Conservation (phyloP, 2,329 filamentous ascomycete genomes). For the Exophiala phaeomuriformis region DNA sequence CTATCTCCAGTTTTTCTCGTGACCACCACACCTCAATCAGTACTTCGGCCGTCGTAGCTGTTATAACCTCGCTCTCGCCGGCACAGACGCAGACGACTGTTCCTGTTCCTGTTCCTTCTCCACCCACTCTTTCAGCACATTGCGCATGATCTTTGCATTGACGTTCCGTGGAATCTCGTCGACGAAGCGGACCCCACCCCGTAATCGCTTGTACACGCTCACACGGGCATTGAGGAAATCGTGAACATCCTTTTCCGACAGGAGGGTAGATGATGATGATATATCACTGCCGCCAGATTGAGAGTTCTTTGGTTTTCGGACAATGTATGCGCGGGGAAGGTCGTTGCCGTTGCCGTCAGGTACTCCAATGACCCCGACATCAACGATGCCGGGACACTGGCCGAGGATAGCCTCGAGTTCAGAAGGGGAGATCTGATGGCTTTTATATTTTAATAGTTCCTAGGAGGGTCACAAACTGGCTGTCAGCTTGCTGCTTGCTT, state of each 20-base stretch:
- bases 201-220: conserved; percentile 43
- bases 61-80: conserved; percentile 9
- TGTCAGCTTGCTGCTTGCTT: too few species aligned
- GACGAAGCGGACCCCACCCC: conserved; percentile 43
- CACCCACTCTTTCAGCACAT: conserved; percentile 19
- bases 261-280: conserved; percentile 3
- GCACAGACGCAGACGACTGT: background rate
- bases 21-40: background rate
- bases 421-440: conserved; percentile 43
- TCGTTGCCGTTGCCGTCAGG: conserved; percentile 27
- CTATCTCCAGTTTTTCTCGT: too few species aligned
- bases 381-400: conserved; percentile 35
- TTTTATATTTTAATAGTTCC: conserved; percentile 41
- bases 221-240: conserved; percentile 28
- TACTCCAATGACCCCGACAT: conserved; percentile 43
- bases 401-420: conserved; percentile 43
- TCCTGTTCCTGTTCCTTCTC: conserved; percentile 1
- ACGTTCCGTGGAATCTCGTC: conserved; percentile 44
- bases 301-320: conserved; percentile 19
- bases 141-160: conserved; percentile 44
- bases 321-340: conserved; percentile 44
- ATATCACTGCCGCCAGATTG: background rate
- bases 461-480: background rate
- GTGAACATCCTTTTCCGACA: conserved; percentile 37
- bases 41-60: background rate